Conservation (phyloP, 345 rosid species). For the Zanthoxylum bungeanum region DNA sequence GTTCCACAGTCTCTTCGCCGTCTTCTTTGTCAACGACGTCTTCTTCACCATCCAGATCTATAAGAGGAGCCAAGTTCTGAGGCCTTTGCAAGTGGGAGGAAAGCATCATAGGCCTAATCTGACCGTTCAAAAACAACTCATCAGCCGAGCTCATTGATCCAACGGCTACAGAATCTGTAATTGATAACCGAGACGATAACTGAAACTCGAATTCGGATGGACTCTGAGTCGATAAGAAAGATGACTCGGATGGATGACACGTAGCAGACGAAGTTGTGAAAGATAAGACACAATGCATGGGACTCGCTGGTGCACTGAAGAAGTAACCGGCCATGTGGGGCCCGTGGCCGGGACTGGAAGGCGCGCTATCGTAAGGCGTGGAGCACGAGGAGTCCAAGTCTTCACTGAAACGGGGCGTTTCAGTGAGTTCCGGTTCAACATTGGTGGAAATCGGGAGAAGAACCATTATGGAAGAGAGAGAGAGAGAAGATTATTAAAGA, state of each 20-base stretch:
- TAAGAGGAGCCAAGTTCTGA: slow-evolving; percentile 24
- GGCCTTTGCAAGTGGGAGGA: slow-evolving; percentile 27
- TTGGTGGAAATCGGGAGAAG: not conserved
- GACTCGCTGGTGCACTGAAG: slow-evolving; percentile 35
- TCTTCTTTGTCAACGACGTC: slow-evolving; percentile 4
- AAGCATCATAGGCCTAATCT: slow-evolving; percentile 42
- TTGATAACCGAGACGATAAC: slow-evolving; percentile 33
- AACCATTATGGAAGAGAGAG: not conserved
- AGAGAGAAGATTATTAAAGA: too few relatives aligned
- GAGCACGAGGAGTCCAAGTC: slow-evolving; percentile 39
- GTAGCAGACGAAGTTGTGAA: slow-evolving; percentile 16
- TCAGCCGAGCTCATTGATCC: too few relatives aligned
- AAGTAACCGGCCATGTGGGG: slow-evolving; percentile 16
- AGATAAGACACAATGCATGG: slow-evolving; percentile 25
- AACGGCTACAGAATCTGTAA: slow-evolving; percentile 9
- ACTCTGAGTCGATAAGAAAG: slow-evolving; percentile 15
- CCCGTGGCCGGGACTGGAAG: slow-evolving; percentile 43
- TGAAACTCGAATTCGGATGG: slow-evolving; percentile 17
- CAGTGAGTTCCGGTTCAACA: not conserved
- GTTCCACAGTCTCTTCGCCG: slow-evolving; percentile 2
- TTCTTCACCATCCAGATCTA: slow-evolving; percentile 14
- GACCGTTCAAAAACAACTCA: slow-evolving; percentile 47
- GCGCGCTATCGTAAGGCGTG: slow-evolving; percentile 50
- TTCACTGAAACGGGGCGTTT: too few relatives aligned
- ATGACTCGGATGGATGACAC: slow-evolving; percentile 8